Base-by-base conservation (phyloP, 768 basidiomycete species). In the Pleurotus giganteus region DNA sequence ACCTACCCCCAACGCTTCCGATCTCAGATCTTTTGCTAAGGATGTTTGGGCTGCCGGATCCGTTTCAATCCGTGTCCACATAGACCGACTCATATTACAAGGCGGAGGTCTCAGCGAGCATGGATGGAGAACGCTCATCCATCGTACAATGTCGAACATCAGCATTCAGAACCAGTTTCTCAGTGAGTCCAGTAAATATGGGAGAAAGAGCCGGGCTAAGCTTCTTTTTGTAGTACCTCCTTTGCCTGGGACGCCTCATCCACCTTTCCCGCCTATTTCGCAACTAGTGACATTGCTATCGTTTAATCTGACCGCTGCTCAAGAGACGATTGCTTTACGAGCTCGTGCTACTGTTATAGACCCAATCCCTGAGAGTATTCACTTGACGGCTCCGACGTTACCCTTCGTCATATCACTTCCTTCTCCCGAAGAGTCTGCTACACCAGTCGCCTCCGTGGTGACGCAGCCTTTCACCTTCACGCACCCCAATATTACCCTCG, bases 401-500 rank as follows among this genome's bases (percentile, higher is more conserved):
- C 87, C 88, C 1, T 90, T 91, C 64, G 65, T 74, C 11, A 71
- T 89, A 37, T 82, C 77, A 2, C 68, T 89, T 19, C 79, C 81
- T 15, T n/a, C n/a, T n/a, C 56, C 65, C 23, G 36, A 58, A 39
- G 55, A 60, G 41, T 15, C 49, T 3, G 52, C 66, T 1, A 60
- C 83, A 36, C 75, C 81, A 1, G 67, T 90, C 4, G 86, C 84
- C 17, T 72, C 79, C 4, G 80, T 85, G 13, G 63, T 73, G 36
- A 81, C 83, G 3, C 65, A 71, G 2, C 81, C 86, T 1, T 84
- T 89, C 63, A 63, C 67, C 0, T 76, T 89, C 44, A 84, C 82
- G 0, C 83, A 84, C 60, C 86, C 87, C 11, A 91, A 89, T 63
- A 77, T 86, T 49, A 82, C 86, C 0, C 62, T 91, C 21, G 59